These are phyloP conservation scores for Aurantiochytrium sp. DNA, from an alignment of 108 stramenopile species.

Conservation along the genomic window DNA sequence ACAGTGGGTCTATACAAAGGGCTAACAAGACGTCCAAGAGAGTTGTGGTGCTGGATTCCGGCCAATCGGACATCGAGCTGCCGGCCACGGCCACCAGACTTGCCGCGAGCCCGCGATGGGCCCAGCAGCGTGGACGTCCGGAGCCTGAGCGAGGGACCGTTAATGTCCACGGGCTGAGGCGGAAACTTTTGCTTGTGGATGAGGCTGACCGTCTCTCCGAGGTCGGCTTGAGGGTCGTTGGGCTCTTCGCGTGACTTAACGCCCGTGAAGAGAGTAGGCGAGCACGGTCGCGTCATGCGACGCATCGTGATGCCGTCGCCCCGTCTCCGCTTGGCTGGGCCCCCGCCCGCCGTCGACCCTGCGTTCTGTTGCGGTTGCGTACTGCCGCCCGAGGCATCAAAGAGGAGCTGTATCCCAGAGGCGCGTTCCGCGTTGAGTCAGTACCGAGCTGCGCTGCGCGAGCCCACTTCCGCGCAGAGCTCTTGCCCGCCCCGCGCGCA, in stretches of 20 bases:
- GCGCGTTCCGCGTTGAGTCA: no score
- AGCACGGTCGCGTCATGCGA: background rate
- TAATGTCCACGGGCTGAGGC: background rate
- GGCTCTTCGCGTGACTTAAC: background rate
- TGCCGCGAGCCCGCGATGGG: background rate
- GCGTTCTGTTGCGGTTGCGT: no score
- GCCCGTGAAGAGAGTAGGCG: background rate
- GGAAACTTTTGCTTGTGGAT: background rate
- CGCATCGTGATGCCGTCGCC: background rate
- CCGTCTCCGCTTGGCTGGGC: background rate
- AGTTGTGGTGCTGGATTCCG: slow-evolving; percentile 2
- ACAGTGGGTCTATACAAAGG: slow-evolving; percentile 69
- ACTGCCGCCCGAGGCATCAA: no score
- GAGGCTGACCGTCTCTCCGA: background rate
- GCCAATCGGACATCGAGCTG: background rate
- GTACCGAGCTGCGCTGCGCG: no score
- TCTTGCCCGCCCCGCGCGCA: no score
- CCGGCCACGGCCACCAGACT: background rate
- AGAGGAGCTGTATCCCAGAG: no score
- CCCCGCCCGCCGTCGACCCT: no score
- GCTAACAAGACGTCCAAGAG: slow-evolving; percentile 59
- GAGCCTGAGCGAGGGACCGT: background rate
- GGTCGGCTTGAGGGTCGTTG: background rate
- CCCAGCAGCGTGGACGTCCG: background rate
- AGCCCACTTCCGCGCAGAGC: no score